Evolutionary conservation across 306 rosid genomes (phyloP), one percentile per base, ranked within the genome.

Genomic region (Malus sylvestris): DNA sequence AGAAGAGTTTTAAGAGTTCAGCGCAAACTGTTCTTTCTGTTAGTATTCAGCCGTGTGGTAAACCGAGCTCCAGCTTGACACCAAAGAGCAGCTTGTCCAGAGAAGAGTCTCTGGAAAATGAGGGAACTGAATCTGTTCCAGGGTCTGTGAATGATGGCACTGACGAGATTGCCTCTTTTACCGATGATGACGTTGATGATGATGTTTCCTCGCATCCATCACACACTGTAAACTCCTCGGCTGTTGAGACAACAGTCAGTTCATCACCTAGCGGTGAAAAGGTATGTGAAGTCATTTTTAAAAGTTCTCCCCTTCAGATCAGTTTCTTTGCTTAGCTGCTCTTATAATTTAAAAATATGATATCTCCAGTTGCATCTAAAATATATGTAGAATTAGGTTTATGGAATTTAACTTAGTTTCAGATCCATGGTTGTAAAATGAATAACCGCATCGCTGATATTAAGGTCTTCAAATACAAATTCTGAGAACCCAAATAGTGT

Each of bases 91-190:
- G 72, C 83, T 78, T 84, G 70, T 88, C 95, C 25, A 89, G 87
- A 78, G 87, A 83, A 67, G 78, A 78, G 40, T 83, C 89, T 10
- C 29, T 67, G 55, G 92, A 84, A 19, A 85, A 79, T 72, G 91
- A 84, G 76, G 91, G 73, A 80, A 82, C 57, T 45, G 92, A 83
- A 69, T 87, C 89, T 63, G 77, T 64, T 23, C 78, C 96, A 12
- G 91, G 79, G 57, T 86, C 89, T 18, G 23, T 77, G 32, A 82
- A 76, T 83, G 83, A 75, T 23, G 77, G 59, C 63, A 71, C 81
- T 74, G 91, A 83, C 68, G 90, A 84, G 79, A 91, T 90, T 68
- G 91, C 88, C 20, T 73, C 95, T 71, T 93, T 90, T 76, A 93
- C 95, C 2, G 97, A 89, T 77, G 94, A 85, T 44, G 96, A 74